phyloP scores from a whole-genome alignment of 108 stramenopile species.

The Cyclotella kingstonii region DNA sequence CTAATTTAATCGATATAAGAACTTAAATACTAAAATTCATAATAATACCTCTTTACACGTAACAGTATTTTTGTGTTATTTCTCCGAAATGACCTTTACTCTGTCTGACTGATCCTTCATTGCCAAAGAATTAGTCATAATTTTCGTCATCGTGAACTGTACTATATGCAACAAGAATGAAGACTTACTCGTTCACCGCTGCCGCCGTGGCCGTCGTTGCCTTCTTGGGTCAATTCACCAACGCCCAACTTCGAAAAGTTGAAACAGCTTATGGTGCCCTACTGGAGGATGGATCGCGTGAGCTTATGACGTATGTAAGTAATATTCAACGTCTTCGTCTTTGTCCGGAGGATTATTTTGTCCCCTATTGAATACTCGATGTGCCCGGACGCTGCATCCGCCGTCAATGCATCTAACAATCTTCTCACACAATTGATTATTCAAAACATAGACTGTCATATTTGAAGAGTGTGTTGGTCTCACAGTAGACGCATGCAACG shows the following conservation, averaged over 20 bases:
- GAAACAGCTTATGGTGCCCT: background rate
- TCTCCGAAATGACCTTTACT: too few species aligned
- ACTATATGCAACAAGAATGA: too few species aligned
- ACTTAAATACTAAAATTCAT: too few species aligned
- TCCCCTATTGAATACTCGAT: background rate
- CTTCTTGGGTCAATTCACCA: background rate
- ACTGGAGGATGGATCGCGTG: slow-evolving; percentile 3
- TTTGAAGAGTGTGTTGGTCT: slow-evolving; percentile 15
- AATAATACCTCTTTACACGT: too few species aligned
- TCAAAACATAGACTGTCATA: slow-evolving; percentile 2
- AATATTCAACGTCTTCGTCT: background rate
- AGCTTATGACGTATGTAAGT: slow-evolving; percentile 10
- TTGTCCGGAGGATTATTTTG: background rate
- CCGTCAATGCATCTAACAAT: too few species aligned
- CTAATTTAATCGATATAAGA: too few species aligned
- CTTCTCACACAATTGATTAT: too few species aligned
- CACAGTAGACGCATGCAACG: background rate
- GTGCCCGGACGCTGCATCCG: background rate
- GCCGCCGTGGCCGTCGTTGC: background rate
- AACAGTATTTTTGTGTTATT: too few species aligned
- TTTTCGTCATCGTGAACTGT: too few species aligned
- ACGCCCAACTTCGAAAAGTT: background rate
- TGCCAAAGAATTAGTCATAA: too few species aligned
- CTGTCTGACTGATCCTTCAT: too few species aligned
- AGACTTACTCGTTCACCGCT: background rate